Percentiles rank a stretch among this genome's conserved stretches.
These are phyloP conservation scores for Picochlorum sp. DNA, from an alignment of 139 green algal species.

Conservation along the genomic window DNA sequence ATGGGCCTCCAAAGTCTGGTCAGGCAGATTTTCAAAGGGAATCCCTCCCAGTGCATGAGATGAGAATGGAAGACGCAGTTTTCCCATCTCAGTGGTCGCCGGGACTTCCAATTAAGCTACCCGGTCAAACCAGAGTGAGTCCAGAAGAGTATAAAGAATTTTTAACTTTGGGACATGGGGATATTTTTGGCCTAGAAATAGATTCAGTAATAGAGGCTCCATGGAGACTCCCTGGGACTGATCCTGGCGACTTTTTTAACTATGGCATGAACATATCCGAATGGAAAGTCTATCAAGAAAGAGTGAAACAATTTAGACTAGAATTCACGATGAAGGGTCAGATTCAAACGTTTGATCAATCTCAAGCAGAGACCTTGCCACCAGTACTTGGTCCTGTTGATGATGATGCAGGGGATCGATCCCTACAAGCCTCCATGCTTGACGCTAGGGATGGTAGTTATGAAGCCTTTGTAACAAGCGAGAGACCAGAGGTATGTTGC, in stretches of 20 bases:
- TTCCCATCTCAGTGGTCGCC: constrained; percentile 43
- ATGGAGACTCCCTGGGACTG: constrained; percentile 52
- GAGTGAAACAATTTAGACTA: constrained; percentile 36
- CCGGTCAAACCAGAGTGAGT: constrained; percentile 64
- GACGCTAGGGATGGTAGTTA: constrained; percentile 7
- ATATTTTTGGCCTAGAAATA: constrained; percentile 75
- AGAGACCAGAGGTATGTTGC: constrained; percentile 7
- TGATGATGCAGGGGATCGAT: neutral
- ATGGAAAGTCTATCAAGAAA: constrained; percentile 62
- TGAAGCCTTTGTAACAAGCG: constrained; percentile 19
- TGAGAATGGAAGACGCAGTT: constrained; percentile 18
- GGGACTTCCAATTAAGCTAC: constrained; percentile 62
- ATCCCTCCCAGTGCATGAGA: neutral
- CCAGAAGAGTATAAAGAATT: constrained; percentile 87
- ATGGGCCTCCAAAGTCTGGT: neutral
- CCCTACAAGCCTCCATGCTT: neutral
- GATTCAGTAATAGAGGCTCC: constrained; percentile 61
- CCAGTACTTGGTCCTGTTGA: neutral
- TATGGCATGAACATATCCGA: constrained; percentile 54
- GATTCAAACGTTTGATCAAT: constrained; percentile 14
- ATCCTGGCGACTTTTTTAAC: constrained; percentile 79
- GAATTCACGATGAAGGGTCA: constrained; percentile 32
- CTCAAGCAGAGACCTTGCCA: neutral
- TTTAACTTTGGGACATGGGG: constrained; percentile 71
- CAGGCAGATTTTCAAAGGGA: neutral